Evolutionary conservation across 805 yeast genomes (phyloP), one percentile per base, ranked within the genome.

Genomic region (Candida fluviatilis): DNA sequence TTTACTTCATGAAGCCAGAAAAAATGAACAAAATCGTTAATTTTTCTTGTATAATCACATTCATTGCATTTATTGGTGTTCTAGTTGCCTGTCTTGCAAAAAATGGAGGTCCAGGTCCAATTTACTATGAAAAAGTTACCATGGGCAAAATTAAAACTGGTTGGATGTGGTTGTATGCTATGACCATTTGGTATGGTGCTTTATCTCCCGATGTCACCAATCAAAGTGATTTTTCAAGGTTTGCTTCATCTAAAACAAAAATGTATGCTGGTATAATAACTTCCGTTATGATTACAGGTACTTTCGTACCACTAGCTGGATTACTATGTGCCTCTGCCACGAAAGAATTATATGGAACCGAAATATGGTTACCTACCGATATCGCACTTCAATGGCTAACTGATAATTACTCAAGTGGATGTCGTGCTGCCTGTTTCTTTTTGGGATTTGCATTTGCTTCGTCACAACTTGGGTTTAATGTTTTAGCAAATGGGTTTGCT

Each of bases 381-480:
- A 57, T 70, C 34, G 56, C 62, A 39, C 47, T 52, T 37, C 51
- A 54, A 45, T 72, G 76, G 76, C 31, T 73, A 40, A 39, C 56
- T 7, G 62, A 67, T 31, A 50, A 55, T 37, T 68, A 71, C 43
- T 48, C 58, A 13, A 46, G 65, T 15, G 57, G 52, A 31, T 54
- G 67, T 12, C 62, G 80, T 38, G 76, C 75, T 18, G 80, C 70
- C 5, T 69, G 72, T 2, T 73, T 75, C 50, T 75, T 70, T 43
- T 57, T 62, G 7, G 54, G 66, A 1, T 41, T 58, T 15, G 49
- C 58, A 2, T 60, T 64, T 40, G 40, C 54, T 5, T 42, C 51
- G 12, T 57, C 67, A 50, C 71, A 66, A 41, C 31, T 64, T 6
- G 52, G 62, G 11, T 45, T 63, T 40, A 66, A 68, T 41, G 44